A percentile compares a stretch with the other conserved stretches of the same genome.
Evolutionary conservation across 78 protist species (phyloP).

Genomic region (Chrysochromulina tobinii): DNA sequence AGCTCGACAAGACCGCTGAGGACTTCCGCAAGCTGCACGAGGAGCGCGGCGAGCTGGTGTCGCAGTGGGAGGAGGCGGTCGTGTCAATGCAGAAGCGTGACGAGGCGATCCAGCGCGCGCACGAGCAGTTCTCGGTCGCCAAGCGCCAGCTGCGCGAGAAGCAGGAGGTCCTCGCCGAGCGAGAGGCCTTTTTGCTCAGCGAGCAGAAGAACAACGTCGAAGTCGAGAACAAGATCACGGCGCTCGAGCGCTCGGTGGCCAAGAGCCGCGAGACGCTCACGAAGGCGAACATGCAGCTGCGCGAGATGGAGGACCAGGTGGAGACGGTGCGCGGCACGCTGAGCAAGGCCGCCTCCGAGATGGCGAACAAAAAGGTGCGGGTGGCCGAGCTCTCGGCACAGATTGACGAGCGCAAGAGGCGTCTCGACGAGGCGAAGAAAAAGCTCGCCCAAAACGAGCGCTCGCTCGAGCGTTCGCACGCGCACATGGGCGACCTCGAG

Average conservation of each 20-base stretch:
- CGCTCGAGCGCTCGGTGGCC: slow-evolving; percentile 21
- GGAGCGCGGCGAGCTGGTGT: slow-evolving; percentile 63
- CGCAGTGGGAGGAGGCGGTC: slow-evolving; percentile 66
- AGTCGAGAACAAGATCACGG: slow-evolving; percentile 9
- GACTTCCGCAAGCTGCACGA: slow-evolving; percentile 62
- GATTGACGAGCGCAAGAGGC: not conserved
- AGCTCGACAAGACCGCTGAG: slow-evolving; percentile 77
- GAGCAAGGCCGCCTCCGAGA: slow-evolving; percentile 28
- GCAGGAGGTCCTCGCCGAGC: slow-evolving; percentile 12
- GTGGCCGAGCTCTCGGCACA: not conserved
- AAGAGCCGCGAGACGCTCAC: not conserved
- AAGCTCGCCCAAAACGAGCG: not conserved
- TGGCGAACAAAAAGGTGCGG: not conserved
- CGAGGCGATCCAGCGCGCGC: slow-evolving; percentile 24
- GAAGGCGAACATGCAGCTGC: not conserved
- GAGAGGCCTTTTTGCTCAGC: not conserved
- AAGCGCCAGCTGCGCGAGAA: not conserved
- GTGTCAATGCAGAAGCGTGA: slow-evolving; percentile 56
- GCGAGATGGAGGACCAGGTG: slow-evolving; percentile 47
- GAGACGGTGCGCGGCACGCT: slow-evolving; percentile 44
- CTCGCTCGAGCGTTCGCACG: not conserved
- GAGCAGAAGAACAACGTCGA: slow-evolving; percentile 1
- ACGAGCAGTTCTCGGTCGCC: not conserved
- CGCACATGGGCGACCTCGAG: slow-evolving; percentile 45
- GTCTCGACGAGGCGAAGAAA: not conserved